Evolutionary conservation across 805 yeast genomes (phyloP).

Genomic region (Cyberlindnera veronae): DNA sequence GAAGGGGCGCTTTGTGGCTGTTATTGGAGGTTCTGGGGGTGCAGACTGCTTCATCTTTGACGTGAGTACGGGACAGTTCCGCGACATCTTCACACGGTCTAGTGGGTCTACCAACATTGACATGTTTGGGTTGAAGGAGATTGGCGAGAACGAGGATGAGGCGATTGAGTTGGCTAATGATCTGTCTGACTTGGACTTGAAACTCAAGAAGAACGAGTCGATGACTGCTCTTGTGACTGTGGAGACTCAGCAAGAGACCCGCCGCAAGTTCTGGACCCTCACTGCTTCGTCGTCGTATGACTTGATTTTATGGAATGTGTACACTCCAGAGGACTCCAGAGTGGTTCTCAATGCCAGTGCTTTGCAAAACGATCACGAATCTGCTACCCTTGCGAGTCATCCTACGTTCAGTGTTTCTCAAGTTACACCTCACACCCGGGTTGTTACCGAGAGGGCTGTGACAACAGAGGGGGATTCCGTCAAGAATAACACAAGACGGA

Average conservation of each 20-base stretch:
- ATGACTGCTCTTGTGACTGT: conserved; percentile 20
- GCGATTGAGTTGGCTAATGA: conserved; percentile 1
- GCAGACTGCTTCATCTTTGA: conserved; percentile 74
- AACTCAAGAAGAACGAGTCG: conserved; percentile 8
- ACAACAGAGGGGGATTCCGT: conserved; percentile 14
- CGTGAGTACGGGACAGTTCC: conserved; percentile 58
- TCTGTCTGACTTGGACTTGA: conserved; percentile 2
- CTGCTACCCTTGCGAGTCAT: conserved; percentile 9
- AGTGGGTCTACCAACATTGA: conserved; percentile 16
- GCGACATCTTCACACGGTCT: conserved; percentile 34
- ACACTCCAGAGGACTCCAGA: conserved; percentile 29
- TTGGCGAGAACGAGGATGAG: conserved; percentile 8
- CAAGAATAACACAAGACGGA: conserved; percentile 14
- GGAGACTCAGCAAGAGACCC: conserved; percentile 19
- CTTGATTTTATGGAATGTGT: conserved; percentile 38
- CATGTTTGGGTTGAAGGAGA: conserved; percentile 18
- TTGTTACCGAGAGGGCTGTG: conserved; percentile 38
- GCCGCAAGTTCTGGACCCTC: conserved; percentile 20
- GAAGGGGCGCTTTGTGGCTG: conserved; percentile 44
- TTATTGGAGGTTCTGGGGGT: conserved; percentile 64
- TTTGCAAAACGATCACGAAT: conserved; percentile 13
- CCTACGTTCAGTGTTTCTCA: conserved; percentile 26
- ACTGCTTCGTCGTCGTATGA: conserved; percentile 20
- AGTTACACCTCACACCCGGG: conserved; percentile 36
- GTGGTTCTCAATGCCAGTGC: conserved; percentile 23